These are phyloP conservation scores for Nelumbo lutea DNA, from an alignment of 164 flowering plant genomes.

Conservation along the genomic window DNA sequence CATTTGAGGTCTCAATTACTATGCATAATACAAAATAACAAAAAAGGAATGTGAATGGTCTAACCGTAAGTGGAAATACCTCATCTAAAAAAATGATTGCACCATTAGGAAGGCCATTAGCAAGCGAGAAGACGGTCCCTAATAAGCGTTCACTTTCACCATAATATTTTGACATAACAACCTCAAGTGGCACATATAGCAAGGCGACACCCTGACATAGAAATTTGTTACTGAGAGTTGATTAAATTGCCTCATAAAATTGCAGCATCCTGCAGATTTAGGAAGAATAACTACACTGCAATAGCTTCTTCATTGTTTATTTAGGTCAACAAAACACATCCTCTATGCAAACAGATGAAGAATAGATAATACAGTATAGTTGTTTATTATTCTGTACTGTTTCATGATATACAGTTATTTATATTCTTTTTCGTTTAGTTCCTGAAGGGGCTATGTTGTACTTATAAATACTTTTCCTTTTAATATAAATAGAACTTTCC, in stretches of 20 bases:
- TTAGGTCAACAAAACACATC: background rate
- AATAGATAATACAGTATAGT: too few relatives aligned
- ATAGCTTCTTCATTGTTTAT: background rate
- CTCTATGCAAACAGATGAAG: background rate
- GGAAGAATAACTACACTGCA: background rate
- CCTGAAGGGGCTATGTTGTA: too few relatives aligned
- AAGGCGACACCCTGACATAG: constrained; percentile 76
- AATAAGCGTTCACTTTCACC: constrained; percentile 91
- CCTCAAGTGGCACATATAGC: constrained; percentile 81
- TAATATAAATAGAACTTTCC: too few relatives aligned
- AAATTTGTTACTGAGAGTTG: background rate
- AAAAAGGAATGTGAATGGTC: constrained; percentile 4
- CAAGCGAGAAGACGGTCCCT: constrained; percentile 86
- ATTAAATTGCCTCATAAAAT: background rate
- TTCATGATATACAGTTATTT: too few relatives aligned
- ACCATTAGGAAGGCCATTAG: constrained; percentile 71
- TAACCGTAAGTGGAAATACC: constrained; percentile 32
- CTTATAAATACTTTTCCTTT: too few relatives aligned
- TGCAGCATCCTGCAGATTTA: background rate
- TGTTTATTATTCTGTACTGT: too few relatives aligned
- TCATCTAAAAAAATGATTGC: constrained; percentile 87
- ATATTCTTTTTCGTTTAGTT: too few relatives aligned
- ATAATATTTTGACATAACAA: constrained; percentile 86
- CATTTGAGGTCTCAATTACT: background rate
- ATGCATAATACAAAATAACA: constrained; percentile 1